phyloP scores from a whole-genome alignment of 208 protist species.

The Leishmania amazonensis region DNA sequence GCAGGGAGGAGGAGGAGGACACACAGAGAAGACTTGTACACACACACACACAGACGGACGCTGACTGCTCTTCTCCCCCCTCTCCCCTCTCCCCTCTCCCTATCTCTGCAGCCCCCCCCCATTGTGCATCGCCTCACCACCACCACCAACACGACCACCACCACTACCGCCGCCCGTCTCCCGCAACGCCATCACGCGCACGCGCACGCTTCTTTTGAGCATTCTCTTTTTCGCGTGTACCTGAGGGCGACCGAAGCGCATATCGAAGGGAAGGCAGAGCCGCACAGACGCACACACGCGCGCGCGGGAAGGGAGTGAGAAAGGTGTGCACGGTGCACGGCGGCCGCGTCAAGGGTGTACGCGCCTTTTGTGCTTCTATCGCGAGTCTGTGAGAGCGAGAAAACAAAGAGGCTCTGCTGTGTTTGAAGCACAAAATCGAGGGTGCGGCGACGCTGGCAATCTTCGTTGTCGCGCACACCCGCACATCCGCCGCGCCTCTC shows the following conservation, averaged over 20 bases:
- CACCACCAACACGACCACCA: not conserved
- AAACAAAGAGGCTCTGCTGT: too few relatives aligned
- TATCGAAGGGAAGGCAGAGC: too few relatives aligned
- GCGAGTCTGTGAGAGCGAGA: too few relatives aligned
- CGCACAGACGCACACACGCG: too few relatives aligned
- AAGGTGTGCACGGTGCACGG: too few relatives aligned
- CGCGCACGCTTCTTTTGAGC: not conserved
- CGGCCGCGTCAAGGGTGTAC: too few relatives aligned
- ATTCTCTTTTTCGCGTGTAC: too few relatives aligned
- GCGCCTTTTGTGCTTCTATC: too few relatives aligned
- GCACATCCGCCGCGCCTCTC: not conserved
- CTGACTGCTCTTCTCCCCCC: not conserved
- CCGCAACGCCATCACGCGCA: not conserved
- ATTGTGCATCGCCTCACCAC: not conserved
- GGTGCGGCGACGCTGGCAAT: not conserved
- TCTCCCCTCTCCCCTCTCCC: not conserved
- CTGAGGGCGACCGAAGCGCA: too few relatives aligned
- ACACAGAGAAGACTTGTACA: not conserved
- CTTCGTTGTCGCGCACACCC: not conserved
- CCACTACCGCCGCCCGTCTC: too few relatives aligned
- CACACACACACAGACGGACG: not conserved
- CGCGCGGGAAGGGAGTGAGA: too few relatives aligned
- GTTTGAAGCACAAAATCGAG: not conserved
- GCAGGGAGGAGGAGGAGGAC: not conserved
- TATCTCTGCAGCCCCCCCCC: not conserved